Evolutionary conservation across 495 filamentous ascomycete species (phyloP).

Genomic region (Darksidea phi): DNA sequence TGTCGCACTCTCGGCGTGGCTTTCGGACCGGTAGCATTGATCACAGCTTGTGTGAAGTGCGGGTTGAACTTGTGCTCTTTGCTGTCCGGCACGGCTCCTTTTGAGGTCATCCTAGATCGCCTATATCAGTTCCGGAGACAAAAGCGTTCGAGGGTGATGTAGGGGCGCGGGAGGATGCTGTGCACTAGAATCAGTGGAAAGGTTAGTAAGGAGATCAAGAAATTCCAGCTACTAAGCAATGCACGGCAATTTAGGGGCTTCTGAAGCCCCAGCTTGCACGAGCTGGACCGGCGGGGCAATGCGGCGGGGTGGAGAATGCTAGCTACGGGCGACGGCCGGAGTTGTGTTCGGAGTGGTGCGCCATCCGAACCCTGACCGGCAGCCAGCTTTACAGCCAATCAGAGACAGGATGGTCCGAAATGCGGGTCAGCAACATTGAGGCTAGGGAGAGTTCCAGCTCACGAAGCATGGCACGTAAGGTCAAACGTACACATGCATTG

Average conservation of each 20-base stretch:
- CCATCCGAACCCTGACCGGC: background rate
- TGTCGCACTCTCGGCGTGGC: constrained; percentile 56
- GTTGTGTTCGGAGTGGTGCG: constrained; percentile 8
- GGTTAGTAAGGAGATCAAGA: no score
- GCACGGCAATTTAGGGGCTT: no score
- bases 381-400: background rate
- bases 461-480: no score
- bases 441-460: no score
- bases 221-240: no score
- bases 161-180: no score
- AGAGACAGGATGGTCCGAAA: background rate
- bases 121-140: background rate
- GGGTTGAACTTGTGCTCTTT: constrained; percentile 47
- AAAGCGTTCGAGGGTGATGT: no score
- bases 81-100: constrained; percentile 5
- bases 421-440: background rate
- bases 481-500: no score
- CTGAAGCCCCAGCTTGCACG: background rate
- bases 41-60: constrained; percentile 66
- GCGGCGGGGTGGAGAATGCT: background rate
- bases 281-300: background rate
- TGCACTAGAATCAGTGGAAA: no score
- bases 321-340: background rate
- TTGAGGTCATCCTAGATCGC: constrained; percentile 17
- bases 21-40: constrained; percentile 68